phyloP scores from a whole-genome alignment of 805 yeast genomes.

The Zygoascus ofunaensis region DNA sequence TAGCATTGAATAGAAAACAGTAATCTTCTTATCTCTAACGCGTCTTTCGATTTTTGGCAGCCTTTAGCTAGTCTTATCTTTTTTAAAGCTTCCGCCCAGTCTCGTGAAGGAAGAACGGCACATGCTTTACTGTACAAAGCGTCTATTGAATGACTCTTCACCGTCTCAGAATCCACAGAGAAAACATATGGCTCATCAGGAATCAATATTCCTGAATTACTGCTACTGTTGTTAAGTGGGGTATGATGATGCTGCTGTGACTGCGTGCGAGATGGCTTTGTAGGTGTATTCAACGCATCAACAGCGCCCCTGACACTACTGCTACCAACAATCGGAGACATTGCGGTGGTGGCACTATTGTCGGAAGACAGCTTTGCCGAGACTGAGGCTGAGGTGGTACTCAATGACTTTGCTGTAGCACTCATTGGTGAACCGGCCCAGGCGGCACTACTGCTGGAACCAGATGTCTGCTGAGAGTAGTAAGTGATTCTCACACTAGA shows the following conservation, averaged over 20 bases:
- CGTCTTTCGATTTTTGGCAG: slow-evolving; percentile 43
- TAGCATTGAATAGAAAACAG: slow-evolving; percentile 56
- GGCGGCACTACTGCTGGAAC: slow-evolving; percentile 2
- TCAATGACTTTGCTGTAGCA: not conserved
- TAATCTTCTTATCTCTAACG: slow-evolving; percentile 46
- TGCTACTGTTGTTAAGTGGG: not conserved
- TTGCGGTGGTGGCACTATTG: not conserved
- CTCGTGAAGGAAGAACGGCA: slow-evolving; percentile 43
- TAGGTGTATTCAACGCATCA: slow-evolving; percentile 1
- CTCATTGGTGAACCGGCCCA: not conserved
- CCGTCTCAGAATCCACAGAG: slow-evolving; percentile 44
- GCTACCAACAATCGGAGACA: not conserved
- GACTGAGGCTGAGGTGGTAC: not conserved
- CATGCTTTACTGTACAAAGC: slow-evolving; percentile 17
- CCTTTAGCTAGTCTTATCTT: slow-evolving; percentile 63
- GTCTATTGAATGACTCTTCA: slow-evolving; percentile 36
- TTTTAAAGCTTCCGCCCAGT: slow-evolving; percentile 53
- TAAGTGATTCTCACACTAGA: slow-evolving; percentile 22
- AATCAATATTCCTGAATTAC: too few species aligned
- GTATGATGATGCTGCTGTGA: not conserved
- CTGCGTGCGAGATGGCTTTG: slow-evolving; percentile 2
- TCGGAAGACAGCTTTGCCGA: not conserved
- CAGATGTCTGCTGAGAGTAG: slow-evolving; percentile 12
- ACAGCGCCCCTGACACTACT: slow-evolving; percentile 1
- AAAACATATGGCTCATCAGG: slow-evolving; percentile 43